Evolutionary conservation across 306 rosid genomes (phyloP), one percentile per base, ranked within the genome.

Genomic region (Ceratonia siliqua): DNA sequence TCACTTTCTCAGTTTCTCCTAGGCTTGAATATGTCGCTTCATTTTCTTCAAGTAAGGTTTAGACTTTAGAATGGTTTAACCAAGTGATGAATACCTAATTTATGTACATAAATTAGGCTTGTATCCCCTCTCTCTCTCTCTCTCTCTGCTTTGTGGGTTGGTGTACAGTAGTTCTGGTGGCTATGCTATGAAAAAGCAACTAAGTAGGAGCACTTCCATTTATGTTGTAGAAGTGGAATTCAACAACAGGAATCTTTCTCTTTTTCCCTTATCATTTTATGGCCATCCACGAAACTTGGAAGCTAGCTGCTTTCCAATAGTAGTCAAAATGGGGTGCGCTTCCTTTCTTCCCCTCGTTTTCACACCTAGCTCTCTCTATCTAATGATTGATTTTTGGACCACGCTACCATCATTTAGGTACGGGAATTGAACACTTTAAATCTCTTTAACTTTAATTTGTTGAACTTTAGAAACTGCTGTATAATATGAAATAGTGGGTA

Each of bases 271-370:
- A 1, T 36, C 48, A 53, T 57, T 21, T 48, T 24, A 64, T 36
- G 52, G 17, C 25, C 49, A 53, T 39, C 57, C 74, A 39, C 38
- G 45, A 63, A 78, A 67, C 57, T 72, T 75, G 83, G 82, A 65
- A 80, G 79, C 66, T 53, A 83, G 87, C 72, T 83, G 85, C 83
- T 78, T 69, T 73, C 81, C 79, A 72, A 24, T 76, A 78, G 18
- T 11, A 3, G 42, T 56, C 42, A 27, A 49, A 67, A 71, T 62
- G 76, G 82, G 75, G 72, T 62, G 88, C 81, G 53, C 70, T 75
- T 62, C 70, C 81, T 67, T 78, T 22, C 17, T 62, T 54, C 25
- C 0, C 62, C 45, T 76, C 46, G 10, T 13, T 74, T 74, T 45
- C 78, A 76, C 75, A 48, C 74, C 53, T 74, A 52, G 46, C 38